phyloP scores from a whole-genome alignment of 2,329 filamentous ascomycete genomes.

The Colletotrichum brevisporum region DNA sequence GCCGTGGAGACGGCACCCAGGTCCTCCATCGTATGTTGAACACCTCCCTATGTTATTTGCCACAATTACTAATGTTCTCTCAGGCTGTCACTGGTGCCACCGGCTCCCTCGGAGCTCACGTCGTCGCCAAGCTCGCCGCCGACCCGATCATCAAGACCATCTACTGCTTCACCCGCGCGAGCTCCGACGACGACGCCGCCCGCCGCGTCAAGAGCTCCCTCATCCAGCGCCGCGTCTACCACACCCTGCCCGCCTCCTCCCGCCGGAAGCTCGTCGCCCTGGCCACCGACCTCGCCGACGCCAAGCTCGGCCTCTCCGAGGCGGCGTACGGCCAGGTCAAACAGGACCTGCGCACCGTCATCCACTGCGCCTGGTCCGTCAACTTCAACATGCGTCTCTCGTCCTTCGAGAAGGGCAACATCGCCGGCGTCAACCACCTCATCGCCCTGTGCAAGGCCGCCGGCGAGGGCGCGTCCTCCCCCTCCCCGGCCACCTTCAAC shows the following conservation, averaged over 20 bases:
- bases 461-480: conserved; percentile 13
- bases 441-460: conserved; percentile 51
- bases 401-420: conserved; percentile 64
- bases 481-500: conserved; percentile 53
- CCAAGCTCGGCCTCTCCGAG: conserved; percentile 55
- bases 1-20: background rate
- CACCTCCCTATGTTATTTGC: rapidly evolving
- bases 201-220: conserved; percentile 44
- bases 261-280: conserved; percentile 45
- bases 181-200: conserved; percentile 42
- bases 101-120: conserved; percentile 74
- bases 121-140: conserved; percentile 70
- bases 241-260: conserved; percentile 42
- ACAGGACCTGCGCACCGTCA: conserved; percentile 55
- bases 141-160: conserved; percentile 67
- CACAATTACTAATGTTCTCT: background rate
- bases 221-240: conserved; percentile 52
- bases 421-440: conserved; percentile 60
- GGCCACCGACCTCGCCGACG: conserved; percentile 55
- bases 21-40: conserved; percentile 21
- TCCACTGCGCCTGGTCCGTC: conserved; percentile 69
- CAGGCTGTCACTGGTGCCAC: conserved; percentile 74
- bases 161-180: conserved; percentile 67
- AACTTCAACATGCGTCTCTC: conserved; percentile 69
- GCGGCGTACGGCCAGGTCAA: conserved; percentile 47